Conservation (phyloP, 108 stramenopile species). For the Cyclotella choctawhatcheeana region DNA sequence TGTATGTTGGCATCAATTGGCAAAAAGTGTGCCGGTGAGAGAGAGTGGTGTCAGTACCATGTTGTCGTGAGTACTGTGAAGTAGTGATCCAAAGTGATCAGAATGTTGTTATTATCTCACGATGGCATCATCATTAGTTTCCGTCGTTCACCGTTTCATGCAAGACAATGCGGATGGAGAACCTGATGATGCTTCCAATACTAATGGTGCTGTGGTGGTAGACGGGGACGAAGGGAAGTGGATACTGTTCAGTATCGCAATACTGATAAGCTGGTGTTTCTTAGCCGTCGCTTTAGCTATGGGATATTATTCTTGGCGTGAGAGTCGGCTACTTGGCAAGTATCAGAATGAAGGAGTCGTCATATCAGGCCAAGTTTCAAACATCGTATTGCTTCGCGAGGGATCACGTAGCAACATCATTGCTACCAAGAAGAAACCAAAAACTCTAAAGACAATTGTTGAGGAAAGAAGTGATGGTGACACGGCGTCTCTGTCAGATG, state of each 20-base stretch:
- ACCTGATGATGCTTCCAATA: background rate
- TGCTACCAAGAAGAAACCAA: background rate
- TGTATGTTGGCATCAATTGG: background rate
- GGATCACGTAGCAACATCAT: background rate
- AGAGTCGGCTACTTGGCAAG: background rate
- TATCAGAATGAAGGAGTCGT: slow-evolving; percentile 6
- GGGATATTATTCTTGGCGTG: slow-evolving; percentile 10
- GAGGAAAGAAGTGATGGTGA: background rate
- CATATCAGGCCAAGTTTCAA: background rate
- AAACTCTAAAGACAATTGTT: background rate
- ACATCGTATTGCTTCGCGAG: slow-evolving; percentile 2
- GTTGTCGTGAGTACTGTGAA: too few relatives aligned
- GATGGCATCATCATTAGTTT: too few relatives aligned
- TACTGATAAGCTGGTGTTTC: slow-evolving; percentile 18
- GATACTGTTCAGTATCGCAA: background rate
- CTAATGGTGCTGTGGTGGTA: background rate
- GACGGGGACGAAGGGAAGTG: slow-evolving; percentile 14
- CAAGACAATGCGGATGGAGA: background rate
- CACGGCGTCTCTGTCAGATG: slow-evolving; percentile 11
- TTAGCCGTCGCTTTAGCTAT: slow-evolving; percentile 4
- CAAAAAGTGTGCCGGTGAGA: background rate
- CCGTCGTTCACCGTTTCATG: slow-evolving; percentile 11
- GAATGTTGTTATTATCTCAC: too few relatives aligned
- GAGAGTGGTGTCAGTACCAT: background rate
- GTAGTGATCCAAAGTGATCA: too few relatives aligned